These are phyloP conservation scores for Fusarium zealandicum DNA, from an alignment of 2,329 filamentous ascomycete species.

Conservation along the genomic window DNA sequence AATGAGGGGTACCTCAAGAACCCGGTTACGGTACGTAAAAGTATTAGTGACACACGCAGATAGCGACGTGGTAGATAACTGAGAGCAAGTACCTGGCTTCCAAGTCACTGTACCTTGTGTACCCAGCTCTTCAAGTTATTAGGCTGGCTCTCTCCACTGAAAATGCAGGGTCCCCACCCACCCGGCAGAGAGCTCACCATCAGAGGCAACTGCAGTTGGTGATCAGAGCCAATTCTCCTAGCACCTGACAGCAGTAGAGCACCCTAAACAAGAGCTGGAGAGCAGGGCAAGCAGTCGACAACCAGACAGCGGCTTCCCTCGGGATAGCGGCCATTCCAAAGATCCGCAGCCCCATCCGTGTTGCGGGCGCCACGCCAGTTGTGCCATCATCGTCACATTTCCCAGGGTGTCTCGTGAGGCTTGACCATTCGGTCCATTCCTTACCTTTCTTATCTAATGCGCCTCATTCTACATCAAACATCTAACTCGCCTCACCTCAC, in stretches of 20 bases:
- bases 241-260: not conserved
- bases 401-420: slow-evolving; percentile 22
- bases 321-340: slow-evolving; percentile 39
- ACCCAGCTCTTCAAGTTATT: not conserved
- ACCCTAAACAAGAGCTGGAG: no score
- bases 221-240: no score
- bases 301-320: slow-evolving; percentile 20
- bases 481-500: no score
- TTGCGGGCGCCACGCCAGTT: slow-evolving; percentile 3
- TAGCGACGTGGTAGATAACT: not conserved
- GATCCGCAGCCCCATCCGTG: slow-evolving; percentile 33
- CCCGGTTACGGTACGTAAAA: not conserved
- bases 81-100: slow-evolving; percentile 1
- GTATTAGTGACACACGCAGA: slow-evolving; percentile 9
- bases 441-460: slow-evolving; percentile 1
- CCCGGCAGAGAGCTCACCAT: not conserved
- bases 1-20: slow-evolving; percentile 21
- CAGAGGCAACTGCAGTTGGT: no score
- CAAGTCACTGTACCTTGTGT: slow-evolving; percentile 3
- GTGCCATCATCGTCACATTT: slow-evolving; percentile 12
- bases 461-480: not conserved
- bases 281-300: not conserved
- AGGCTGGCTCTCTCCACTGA: not conserved
- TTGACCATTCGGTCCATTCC: slow-evolving; percentile 8
- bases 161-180: not conserved